Percentiles rank a stretch among this genome's conserved stretches.
phyloP scores from a whole-genome alignment of 2,329 filamentous ascomycete genomes.

The Fusarium sp. region DNA sequence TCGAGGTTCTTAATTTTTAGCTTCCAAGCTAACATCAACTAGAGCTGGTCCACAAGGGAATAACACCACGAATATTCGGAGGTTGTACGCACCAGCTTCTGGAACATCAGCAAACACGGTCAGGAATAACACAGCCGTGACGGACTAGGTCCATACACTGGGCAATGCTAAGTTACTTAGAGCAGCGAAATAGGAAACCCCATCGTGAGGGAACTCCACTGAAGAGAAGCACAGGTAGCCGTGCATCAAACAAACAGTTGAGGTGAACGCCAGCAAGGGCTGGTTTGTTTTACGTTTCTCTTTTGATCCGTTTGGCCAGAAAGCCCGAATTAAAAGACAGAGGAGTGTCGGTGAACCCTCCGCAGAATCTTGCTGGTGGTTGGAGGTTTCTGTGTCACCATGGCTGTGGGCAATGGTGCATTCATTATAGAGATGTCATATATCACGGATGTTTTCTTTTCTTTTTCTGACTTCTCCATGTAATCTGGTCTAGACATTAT shows the following conservation, averaged over 20 bases:
- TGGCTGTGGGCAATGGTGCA: not conserved
- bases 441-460: not conserved
- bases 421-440: not conserved
- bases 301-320: not conserved
- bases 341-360: not conserved
- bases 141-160: not conserved
- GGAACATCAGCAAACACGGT: not conserved
- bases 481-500: not conserved
- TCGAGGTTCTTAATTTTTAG: not conserved
- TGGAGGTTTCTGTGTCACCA: not conserved
- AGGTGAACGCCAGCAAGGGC: not conserved
- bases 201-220: slow-evolving; percentile 3
- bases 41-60: not conserved
- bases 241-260: not conserved
- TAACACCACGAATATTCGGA: not conserved
- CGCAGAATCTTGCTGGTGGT: not conserved
- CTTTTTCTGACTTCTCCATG: not conserved
- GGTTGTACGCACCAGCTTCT: not conserved
- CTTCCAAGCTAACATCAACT: not conserved
- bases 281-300: not conserved
- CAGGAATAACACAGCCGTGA: not conserved
- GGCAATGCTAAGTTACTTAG: not conserved
- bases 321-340: slow-evolving; percentile 1
- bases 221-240: not conserved
- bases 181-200: slow-evolving; percentile 19